These are phyloP conservation scores for Moesziomyces aphidis DNA, from an alignment of 1,284 basidiomycete species.

Conservation along the genomic window DNA sequence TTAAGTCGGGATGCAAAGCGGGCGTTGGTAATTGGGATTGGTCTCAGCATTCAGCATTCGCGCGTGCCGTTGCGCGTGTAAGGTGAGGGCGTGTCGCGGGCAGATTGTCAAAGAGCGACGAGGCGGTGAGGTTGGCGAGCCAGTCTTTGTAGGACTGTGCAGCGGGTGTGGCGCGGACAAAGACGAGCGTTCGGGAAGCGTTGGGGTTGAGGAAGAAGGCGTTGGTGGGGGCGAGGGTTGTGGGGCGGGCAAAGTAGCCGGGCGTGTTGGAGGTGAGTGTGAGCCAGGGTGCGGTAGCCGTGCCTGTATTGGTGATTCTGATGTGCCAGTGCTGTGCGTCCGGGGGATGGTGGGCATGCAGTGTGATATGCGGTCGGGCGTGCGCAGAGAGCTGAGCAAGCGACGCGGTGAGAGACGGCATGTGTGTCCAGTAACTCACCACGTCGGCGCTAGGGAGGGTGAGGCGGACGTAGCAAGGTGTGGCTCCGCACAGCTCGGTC, in stretches of 20 bases:
- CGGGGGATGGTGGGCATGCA: neutral
- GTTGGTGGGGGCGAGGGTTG: slow-evolving; percentile 9
- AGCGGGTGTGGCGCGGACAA: slow-evolving; percentile 1
- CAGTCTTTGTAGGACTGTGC: neutral
- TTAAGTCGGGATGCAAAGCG: neutral
- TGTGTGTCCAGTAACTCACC: slow-evolving; percentile 6
- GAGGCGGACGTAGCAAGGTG: slow-evolving; percentile 14
- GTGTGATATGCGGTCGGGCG: slow-evolving; percentile 3
- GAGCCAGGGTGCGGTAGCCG: slow-evolving; percentile 61
- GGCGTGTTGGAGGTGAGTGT: slow-evolving; percentile 75
- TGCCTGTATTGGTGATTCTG: slow-evolving; percentile 11
- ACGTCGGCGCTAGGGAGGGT: neutral
- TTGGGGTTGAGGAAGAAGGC: slow-evolving; percentile 28
- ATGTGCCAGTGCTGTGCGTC: slow-evolving; percentile 1
- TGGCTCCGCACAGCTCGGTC: neutral
- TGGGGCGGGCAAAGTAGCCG: slow-evolving; percentile 70
- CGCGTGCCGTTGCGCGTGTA: no score
- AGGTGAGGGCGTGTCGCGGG: no score
- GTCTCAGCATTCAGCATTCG: neutral
- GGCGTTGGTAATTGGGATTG: neutral
- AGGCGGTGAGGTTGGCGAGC: neutral
- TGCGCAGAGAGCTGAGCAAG: neutral
- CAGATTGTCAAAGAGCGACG: slow-evolving; percentile 22
- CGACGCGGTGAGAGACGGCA: neutral
- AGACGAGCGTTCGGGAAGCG: slow-evolving; percentile 5